These are phyloP conservation scores for Butyriboletus loyo DNA, from an alignment of 768 basidiomycete genomes.

Conservation along the genomic window DNA sequence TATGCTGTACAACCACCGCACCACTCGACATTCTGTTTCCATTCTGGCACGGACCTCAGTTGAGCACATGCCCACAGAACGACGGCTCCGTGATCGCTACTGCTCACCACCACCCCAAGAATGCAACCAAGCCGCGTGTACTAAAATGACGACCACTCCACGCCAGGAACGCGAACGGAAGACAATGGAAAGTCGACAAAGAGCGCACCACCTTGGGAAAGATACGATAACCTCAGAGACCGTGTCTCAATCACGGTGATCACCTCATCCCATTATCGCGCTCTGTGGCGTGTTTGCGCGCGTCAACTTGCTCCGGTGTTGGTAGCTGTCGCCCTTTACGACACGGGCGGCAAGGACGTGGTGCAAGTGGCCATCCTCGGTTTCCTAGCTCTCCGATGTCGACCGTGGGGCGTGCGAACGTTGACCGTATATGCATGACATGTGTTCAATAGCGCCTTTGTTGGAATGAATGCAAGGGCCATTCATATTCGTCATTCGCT, in stretches of 20 bases:
- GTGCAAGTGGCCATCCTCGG: neutral
- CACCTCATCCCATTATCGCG: neutral
- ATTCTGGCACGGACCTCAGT: constrained; percentile 12
- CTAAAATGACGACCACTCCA: neutral
- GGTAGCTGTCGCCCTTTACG: neutral
- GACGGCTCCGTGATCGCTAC: constrained; percentile 3
- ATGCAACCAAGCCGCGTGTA: constrained; percentile 3
- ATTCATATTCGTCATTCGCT: constrained; percentile 7
- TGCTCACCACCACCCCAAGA: constrained; percentile 1
- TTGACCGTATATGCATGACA: neutral
- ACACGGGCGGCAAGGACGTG: neutral
- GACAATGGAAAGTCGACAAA: neutral
- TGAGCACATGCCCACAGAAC: constrained; percentile 3
- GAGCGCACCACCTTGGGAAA: constrained; percentile 13
- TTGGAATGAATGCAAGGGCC: constrained; percentile 14
- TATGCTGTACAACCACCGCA: constrained; percentile 14
- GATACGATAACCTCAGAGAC: constrained; percentile 11
- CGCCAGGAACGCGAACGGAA: neutral
- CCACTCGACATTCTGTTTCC: constrained; percentile 12
- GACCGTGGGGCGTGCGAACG: constrained; percentile 2
- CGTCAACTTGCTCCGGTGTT: neutral
- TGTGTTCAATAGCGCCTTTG: neutral
- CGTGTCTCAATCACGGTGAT: constrained; percentile 9
- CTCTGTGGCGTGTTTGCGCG: neutral
- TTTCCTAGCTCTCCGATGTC: neutral